Evolutionary conservation across 2,329 filamentous ascomycete genomes (phyloP).

Genomic region (Ophiostoma ulmi): DNA sequence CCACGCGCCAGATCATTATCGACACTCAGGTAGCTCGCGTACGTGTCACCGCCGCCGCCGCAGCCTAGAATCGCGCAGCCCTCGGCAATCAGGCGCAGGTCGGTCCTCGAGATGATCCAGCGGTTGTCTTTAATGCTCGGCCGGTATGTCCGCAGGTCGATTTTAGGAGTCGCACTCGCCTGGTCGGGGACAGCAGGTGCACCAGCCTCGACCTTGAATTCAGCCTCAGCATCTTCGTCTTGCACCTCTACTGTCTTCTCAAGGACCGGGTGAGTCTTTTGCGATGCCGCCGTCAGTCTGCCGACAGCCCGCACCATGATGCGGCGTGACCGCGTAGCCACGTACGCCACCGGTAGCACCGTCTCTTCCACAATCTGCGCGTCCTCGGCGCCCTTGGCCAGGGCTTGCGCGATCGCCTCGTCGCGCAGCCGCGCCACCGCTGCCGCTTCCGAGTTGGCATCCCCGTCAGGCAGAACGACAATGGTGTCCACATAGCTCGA

Average conservation of each 20-base stretch:
- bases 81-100: neutral
- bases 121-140: neutral
- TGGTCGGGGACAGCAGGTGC: neutral
- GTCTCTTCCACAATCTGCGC: constrained; percentile 10
- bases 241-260: neutral
- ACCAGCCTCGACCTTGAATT: neutral
- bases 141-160: neutral
- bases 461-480: neutral
- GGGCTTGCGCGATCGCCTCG: neutral
- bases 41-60: neutral
- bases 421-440: neutral
- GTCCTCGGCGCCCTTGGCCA: neutral
- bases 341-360: neutral
- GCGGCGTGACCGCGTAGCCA: neutral
- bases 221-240: neutral
- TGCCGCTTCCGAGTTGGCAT: neutral
- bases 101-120: neutral
- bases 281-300: neutral
- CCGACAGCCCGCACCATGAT: constrained; percentile 2
- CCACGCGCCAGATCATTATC: neutral
- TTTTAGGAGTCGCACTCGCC: neutral
- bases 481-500: constrained; percentile 5
- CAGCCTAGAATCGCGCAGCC: neutral
- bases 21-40: neutral
- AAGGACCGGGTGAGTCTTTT: neutral